Evolutionary conservation across 768 basidiomycete genomes (phyloP).

Genomic region (Xerocomellus chrysenteron): DNA sequence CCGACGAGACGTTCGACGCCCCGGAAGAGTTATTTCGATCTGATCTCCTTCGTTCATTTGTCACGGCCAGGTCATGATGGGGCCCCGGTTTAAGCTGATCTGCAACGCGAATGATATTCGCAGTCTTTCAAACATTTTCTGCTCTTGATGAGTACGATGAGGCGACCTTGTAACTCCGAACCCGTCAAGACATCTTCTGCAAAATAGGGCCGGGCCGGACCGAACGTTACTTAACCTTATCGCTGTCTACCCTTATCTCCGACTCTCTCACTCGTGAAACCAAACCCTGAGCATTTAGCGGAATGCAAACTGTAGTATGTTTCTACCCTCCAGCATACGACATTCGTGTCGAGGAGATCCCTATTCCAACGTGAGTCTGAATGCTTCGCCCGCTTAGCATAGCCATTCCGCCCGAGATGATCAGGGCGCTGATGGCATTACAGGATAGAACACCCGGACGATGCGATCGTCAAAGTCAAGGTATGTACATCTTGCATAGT

Average conservation of each 20-base stretch:
- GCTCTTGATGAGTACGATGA: too few relatives aligned
- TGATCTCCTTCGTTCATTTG: too few relatives aligned
- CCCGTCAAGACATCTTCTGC: too few relatives aligned
- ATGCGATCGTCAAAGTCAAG: slow-evolving; percentile 74
- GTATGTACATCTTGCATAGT: slow-evolving; percentile 34
- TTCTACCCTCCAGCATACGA: slow-evolving; percentile 71
- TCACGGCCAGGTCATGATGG: too few relatives aligned
- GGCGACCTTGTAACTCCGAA: too few relatives aligned
- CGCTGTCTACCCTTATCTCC: background rate
- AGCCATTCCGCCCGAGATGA: background rate
- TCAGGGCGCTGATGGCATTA: background rate
- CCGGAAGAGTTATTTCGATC: too few relatives aligned
- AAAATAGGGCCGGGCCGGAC: too few relatives aligned
- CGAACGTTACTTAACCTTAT: too few relatives aligned
- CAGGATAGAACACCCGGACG: slow-evolving; percentile 71
- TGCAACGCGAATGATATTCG: too few relatives aligned
- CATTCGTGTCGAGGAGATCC: slow-evolving; percentile 63
- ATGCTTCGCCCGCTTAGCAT: background rate
- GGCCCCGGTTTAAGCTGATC: too few relatives aligned
- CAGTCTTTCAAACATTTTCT: too few relatives aligned
- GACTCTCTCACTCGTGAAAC: background rate
- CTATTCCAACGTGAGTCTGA: slow-evolving; percentile 51
- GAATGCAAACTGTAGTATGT: slow-evolving; percentile 39
- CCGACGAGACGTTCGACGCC: too few relatives aligned
- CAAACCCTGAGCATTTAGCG: background rate